Evolutionary conservation across 116 monocot genomes (phyloP), one percentile per base, ranked within the genome.

Genomic region (Dioscorea cayenensis): DNA sequence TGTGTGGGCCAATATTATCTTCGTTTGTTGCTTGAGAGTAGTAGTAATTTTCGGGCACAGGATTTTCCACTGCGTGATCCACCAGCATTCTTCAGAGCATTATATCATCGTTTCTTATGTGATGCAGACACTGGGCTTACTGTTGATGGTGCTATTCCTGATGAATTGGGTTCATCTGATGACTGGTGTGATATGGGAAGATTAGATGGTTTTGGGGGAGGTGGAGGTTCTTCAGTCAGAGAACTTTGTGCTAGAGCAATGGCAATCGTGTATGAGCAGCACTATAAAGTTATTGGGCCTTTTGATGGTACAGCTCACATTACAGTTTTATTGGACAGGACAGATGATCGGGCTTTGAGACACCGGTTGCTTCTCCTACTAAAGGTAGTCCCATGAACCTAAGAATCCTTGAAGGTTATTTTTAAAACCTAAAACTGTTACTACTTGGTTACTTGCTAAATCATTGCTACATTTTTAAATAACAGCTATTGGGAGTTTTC

Each of bases 151-250:
- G 82, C 87, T 58, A 76, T 99, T 74, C 94, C 91, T 84, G 99
- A 99, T 91, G 94, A 99, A 62, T 75, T 94, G 77, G 99, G 99
- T 75, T 85, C 87, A 55, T 91, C 89, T 50, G 94, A 91, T 84
- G 99, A 94, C 73, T 99, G 99, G 99, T 99, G 99, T 82, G 99
- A 99, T 80, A 81, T 91, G 89, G 89, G 94, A 58, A 89, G 94
- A 60, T 71, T 99, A 58, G 99, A 99, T 89, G 99, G 99, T 69
- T 99, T 99, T 85, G 99, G 99, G 70, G 99, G 99, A 61, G 99
- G 94, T 69, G 99, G 94, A 66, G 94, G 99, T 17, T 87, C 87
- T 73, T 89, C 94, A 69, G 99, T 99, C 9, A 89, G 99, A 74
- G 99, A 99, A 64, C 91, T 99, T 25, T 99, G 99, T 89, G 91